These are phyloP conservation scores for Gossypium longicalyx DNA, from an alignment of 345 rosid genomes.

Conservation along the genomic window DNA sequence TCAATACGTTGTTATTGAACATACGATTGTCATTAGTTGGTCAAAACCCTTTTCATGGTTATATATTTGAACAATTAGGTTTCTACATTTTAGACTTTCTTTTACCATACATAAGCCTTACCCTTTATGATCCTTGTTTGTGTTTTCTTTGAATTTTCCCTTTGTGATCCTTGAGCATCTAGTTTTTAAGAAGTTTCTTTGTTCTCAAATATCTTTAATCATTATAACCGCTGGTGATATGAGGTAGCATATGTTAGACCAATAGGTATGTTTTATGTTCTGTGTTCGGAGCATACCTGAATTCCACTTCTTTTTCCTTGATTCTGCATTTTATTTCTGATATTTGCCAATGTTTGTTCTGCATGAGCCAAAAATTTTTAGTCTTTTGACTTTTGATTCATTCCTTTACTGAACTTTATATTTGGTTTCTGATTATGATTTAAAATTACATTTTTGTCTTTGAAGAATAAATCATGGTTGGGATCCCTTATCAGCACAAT, in stretches of 20 bases:
- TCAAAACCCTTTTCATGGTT: neutral
- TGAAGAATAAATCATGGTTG: conserved; percentile 92
- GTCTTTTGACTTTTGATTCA: neutral
- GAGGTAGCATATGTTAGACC: neutral
- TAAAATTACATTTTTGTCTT: conserved; percentile 26
- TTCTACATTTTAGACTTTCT: neutral
- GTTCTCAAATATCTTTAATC: neutral
- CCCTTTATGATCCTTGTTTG: neutral
- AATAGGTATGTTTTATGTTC: neutral
- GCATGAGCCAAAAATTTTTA: neutral
- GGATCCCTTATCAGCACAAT: conserved; percentile 91
- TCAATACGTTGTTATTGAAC: neutral
- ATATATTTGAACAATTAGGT: neutral
- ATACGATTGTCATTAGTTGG: neutral
- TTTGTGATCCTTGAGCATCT: neutral
- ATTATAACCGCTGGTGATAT: neutral
- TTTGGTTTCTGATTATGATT: conserved; percentile 14
- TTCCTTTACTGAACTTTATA: neutral
- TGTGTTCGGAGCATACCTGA: neutral
- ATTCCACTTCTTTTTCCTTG: neutral
- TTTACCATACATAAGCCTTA: neutral
- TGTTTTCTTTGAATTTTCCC: neutral
- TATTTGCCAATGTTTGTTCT: neutral
- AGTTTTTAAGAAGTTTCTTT: neutral
- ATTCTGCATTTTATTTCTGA: conserved; percentile 9